Base-by-base conservation (phyloP, 2,329 filamentous ascomycete species). In the Paramyrothecium sp. region DNA sequence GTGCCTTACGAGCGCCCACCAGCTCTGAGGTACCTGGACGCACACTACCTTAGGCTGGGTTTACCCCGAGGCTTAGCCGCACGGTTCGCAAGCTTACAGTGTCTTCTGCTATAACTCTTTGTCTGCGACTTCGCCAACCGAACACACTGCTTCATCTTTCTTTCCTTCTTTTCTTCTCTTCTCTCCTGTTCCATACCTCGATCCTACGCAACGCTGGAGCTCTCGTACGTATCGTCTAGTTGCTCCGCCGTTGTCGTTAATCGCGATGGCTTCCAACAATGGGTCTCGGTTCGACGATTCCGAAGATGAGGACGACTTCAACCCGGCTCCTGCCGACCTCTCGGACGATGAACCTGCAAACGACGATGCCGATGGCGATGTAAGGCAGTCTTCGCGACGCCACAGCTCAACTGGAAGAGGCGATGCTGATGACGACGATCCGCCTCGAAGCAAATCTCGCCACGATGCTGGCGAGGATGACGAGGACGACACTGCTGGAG, bases 301-400 rank as follows among this genome's bases (percentile, higher is more conserved):
- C 58, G 89, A 91, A 56, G 91, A 95, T 53, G 92, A 96, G 65
- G 88, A 90, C 59, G 89, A 94, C 72, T 97, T 97, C 82, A 96
- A 97, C 72, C 93, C 92, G 53, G 86, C 83, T 52, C 88, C 89
- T 20, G 89, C 85, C 59, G 85, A 91, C 58, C 69, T 85, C 34
- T 95, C 90, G 3, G 91, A 94, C 63, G 87, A 75, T 5, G 74
- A 76, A 54, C 69, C 68, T 21, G 75, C 72, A 38, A 76, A 75
- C 3, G 74, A 76, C 7, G 73, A 74, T 17, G 60, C 47, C n/a
- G 78, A 82, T 0, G 59, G 60, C 51, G 58, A 59, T 53, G 46
- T 57, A 55, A 63, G 79, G 78, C 20, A 80, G 30, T 55, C 54
- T 19, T 58, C 60, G 30, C 65, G 64, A 79, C 85, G 64, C 50